These are phyloP conservation scores for Jimgerdemannia lactiflua DNA, from an alignment of 192 early-diverging fungal genomes.

Conservation along the genomic window DNA sequence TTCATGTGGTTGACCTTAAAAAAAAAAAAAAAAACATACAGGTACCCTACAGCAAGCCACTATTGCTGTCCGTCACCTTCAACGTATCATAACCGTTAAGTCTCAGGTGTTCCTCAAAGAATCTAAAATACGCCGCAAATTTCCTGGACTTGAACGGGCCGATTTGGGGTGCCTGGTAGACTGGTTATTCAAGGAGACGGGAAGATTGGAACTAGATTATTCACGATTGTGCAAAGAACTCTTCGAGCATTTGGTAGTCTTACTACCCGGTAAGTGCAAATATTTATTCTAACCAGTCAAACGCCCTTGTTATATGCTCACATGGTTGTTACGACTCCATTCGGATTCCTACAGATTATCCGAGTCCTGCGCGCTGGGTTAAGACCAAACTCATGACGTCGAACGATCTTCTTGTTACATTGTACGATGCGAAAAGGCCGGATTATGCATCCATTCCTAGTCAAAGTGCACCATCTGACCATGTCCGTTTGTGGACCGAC, in stretches of 20 bases:
- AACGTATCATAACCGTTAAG: constrained; percentile 59
- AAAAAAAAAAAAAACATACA: not conserved
- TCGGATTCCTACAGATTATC: not conserved
- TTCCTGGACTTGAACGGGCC: constrained; percentile 39
- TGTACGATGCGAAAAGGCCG: not conserved
- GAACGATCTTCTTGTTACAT: not conserved
- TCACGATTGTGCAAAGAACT: constrained; percentile 60
- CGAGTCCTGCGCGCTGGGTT: not conserved
- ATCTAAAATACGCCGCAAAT: constrained; percentile 34
- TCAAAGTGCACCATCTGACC: not conserved
- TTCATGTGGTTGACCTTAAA: constrained; percentile 3
- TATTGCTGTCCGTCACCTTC: constrained; percentile 51
- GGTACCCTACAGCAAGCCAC: constrained; percentile 54
- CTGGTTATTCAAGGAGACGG: constrained; percentile 59
- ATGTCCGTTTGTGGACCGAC: constrained; percentile 16
- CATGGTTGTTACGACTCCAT: not conserved
- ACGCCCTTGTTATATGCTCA: not conserved
- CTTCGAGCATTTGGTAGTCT: constrained; percentile 52
- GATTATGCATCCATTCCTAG: not conserved
- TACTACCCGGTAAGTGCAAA: constrained; percentile 38
- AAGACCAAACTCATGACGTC: not conserved
- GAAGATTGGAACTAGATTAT: constrained; percentile 50
- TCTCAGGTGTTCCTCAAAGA: constrained; percentile 43
- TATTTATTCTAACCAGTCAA: not conserved
- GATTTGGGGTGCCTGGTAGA: constrained; percentile 47